Evolutionary conservation across 148 eudicot species (phyloP).

Genomic region (Camellia lanceoleosa): DNA sequence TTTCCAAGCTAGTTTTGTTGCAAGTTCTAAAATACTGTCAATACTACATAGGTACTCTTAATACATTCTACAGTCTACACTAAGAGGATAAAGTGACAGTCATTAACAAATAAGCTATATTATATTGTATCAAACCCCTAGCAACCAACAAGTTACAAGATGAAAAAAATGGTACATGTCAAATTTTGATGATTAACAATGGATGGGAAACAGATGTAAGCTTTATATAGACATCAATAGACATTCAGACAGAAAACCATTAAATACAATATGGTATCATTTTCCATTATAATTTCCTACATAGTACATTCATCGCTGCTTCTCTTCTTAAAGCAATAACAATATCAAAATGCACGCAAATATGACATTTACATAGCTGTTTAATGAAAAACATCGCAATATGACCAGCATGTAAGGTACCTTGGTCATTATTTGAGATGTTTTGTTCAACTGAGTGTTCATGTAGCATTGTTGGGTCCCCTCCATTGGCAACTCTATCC

Average conservation of each 20-base stretch:
- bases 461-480: slow-evolving; percentile 68
- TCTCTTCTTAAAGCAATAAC: background rate
- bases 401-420: slow-evolving; percentile 25
- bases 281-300: background rate
- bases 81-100: background rate
- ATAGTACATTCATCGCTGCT: background rate
- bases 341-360: background rate
- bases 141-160: background rate
- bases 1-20: background rate
- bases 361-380: background rate
- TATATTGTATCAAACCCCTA: background rate
- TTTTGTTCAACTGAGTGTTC: slow-evolving; percentile 43
- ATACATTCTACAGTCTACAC: background rate
- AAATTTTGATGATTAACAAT: too few relatives aligned
- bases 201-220: too few relatives aligned
- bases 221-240: too few relatives aligned
- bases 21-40: background rate
- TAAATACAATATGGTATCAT: background rate
- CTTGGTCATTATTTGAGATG: slow-evolving; percentile 37
- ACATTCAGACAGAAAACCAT: background rate
- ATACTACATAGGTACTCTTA: background rate
- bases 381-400: slow-evolving; percentile 1
- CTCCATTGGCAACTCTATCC: slow-evolving; percentile 81
- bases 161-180: background rate
- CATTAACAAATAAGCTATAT: background rate